Evolutionary conservation across 441 rosid species (phyloP), one percentile per base, ranked within the genome.

Genomic region (Monsonia emarginata): DNA sequence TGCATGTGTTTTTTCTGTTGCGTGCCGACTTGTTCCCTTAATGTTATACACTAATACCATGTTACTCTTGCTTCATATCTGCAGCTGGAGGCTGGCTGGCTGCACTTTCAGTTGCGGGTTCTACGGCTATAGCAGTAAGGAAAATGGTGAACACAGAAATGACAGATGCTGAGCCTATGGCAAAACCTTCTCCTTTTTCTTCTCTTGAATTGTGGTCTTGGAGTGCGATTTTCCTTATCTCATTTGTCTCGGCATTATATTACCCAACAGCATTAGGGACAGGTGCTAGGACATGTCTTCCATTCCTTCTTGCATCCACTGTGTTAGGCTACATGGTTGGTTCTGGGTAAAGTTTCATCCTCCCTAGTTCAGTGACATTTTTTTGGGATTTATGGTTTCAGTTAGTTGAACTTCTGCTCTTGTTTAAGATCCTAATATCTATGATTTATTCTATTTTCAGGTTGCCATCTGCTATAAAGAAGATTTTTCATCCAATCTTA

Each of bases 61-160:
- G 25, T 26, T 65, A 5, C 21, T 59, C 6, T 69, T 61, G 69
- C 16, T 73, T 24, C 2, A 52, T 72, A 52, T 3, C 71, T 77
- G 73, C 82, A 93, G 98, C 83, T 34, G 93, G 87, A 68, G 98
- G 97, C 26, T 93, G 98, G 98, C 67, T 93, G 67, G 97, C 98
- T 63, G 86, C 98, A 40, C 93, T 90, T 67, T 86, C 88, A 71
- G 97, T 88, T 36, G 97, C 96, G 0, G 97, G 97, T 4, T 90
- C 76, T 69, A 84, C 95, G 26, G 98, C 97, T 5, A 85, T 93
- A 65, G 73, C 91, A 2, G 86, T 93, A 70, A 90, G 98, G 58
- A 93, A 88, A 64, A 79, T 84, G 67, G 97, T 88, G 61, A 87
- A 84, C 61, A 87, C 97, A 31, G 89, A 88, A 74, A 85, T 93